Base-by-base conservation (phyloP, 2,329 filamentous ascomycete species). In the Exophiala xenobiotica region DNA sequence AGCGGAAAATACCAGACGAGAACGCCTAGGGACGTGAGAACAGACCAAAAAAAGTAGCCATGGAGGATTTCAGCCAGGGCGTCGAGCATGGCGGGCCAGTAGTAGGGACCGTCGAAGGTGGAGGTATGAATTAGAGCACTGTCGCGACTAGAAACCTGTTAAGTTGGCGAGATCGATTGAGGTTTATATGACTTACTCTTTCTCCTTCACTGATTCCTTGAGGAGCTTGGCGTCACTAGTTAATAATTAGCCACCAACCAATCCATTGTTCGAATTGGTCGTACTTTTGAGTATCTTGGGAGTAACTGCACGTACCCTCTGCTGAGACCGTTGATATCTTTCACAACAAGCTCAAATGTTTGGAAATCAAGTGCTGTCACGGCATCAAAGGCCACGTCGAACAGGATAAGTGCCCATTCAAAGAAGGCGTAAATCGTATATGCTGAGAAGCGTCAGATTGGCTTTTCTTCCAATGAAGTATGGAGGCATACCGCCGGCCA, bases 251-350 rank as follows among this genome's bases (percentile, higher is more conserved):
- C 61, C 59, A 64, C 53, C 60, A 58, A 53, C 67, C 64, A 57
- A 63, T 58, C 53, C 54, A 61, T 60, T 66, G 64, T 56, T 59
- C 63, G 64, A 63, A 66, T 65, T 67, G 67, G 69, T 69, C 72
- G 68, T 78, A 76, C 78, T 75, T 74, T 80, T 78, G 75, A 75
- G 81, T 91, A 96, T 77, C 83, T 89, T 63, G 92, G 92, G 81
- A 96, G 90, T 87, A 87, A 87, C 76, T 85, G 83, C 76, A 99
- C 93, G 82, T 99, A 99, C 93, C 92, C 91, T 88, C 92, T 91
- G 78, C 88, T 93, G 67, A 86, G 74, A 60, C 90, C 91, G 75
- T 90, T 92, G 61, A 91, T 80, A 75, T 97, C 92, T 76, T 83
- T 89, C 59, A 99, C 79, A 62, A 90, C 79, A 64, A 99, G 75